These are phyloP conservation scores for Sindora glabra DNA, from an alignment of 306 rosid genomes.

Conservation along the genomic window DNA sequence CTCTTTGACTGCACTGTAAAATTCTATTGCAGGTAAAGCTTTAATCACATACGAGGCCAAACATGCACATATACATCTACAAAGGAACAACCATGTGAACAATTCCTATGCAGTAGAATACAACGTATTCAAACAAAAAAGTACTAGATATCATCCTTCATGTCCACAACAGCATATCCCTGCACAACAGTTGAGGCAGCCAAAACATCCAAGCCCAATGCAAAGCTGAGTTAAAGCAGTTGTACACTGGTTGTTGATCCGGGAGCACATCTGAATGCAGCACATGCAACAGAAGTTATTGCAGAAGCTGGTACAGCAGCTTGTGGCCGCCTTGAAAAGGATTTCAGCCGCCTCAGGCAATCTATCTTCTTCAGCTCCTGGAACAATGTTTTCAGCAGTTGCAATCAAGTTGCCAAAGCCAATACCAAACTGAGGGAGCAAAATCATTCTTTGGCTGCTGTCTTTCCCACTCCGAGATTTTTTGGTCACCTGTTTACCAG, in stretches of 20 bases:
- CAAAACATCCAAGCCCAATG: constrained; percentile 60
- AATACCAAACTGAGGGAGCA: constrained; percentile 32
- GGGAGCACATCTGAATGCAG: constrained; percentile 47
- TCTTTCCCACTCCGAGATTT: too few relatives aligned
- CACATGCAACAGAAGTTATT: constrained; percentile 66
- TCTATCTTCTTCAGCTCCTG: constrained; percentile 46
- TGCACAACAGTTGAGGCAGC: constrained; percentile 67
- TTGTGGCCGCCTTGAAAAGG: constrained; percentile 62
- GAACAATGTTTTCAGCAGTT: constrained; percentile 60
- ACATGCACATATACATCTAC: constrained; percentile 11
- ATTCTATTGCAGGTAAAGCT: too few relatives aligned
- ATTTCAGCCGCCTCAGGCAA: constrained; percentile 65
- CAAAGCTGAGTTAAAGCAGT: constrained; percentile 51
- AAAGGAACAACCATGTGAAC: neutral
- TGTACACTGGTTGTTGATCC: constrained; percentile 52
- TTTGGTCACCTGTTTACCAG: too few relatives aligned
- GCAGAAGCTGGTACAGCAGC: constrained; percentile 44
- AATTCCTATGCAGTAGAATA: constrained; percentile 13
- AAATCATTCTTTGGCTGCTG: constrained; percentile 27
- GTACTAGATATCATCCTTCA: constrained; percentile 18
- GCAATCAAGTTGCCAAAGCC: constrained; percentile 84
- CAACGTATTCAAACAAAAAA: constrained; percentile 10
- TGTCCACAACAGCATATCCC: constrained; percentile 41
- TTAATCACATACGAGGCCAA: too few relatives aligned
- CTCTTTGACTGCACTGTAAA: too few relatives aligned